phyloP scores from a whole-genome alignment of 306 rosid genomes.

The Bauhinia variegata region DNA sequence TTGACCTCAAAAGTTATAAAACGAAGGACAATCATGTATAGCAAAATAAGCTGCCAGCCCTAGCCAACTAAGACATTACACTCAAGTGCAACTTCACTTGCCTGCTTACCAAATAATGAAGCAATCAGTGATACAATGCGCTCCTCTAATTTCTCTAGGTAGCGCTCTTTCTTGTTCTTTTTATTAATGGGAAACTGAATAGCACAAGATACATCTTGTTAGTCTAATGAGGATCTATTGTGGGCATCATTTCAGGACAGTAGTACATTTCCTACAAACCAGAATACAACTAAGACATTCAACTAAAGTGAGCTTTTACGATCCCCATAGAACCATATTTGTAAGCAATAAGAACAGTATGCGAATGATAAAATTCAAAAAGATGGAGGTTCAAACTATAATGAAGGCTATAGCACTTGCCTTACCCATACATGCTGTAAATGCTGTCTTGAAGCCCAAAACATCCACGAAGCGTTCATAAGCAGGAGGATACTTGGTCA shows the following conservation, averaged over 20 bases:
- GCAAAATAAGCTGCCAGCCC: background rate
- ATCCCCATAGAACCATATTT: background rate
- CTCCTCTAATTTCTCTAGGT: constrained; percentile 93
- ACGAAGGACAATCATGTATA: background rate
- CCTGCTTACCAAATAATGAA: constrained; percentile 96
- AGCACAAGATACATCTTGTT: constrained; percentile 32
- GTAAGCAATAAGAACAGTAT: background rate
- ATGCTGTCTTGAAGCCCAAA: constrained; percentile 93
- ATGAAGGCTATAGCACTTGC: too few species aligned
- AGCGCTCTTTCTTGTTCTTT: constrained; percentile 85
- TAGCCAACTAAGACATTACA: constrained; percentile 21
- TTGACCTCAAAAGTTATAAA: background rate
- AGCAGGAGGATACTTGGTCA: constrained; percentile 94
- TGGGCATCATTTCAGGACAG: background rate
- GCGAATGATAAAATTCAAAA: too few species aligned
- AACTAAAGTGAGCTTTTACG: background rate
- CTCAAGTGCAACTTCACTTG: constrained; percentile 59
- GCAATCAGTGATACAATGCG: constrained; percentile 80
- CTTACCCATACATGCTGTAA: constrained; percentile 96
- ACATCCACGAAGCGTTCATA: constrained; percentile 97
- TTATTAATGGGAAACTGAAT: constrained; percentile 70
- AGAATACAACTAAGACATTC: background rate
- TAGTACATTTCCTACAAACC: background rate
- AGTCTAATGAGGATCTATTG: constrained; percentile 13
- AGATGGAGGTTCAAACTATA: too few species aligned